phyloP scores from a whole-genome alignment of 305 asterid species.

The Fraxinus floribunda region DNA sequence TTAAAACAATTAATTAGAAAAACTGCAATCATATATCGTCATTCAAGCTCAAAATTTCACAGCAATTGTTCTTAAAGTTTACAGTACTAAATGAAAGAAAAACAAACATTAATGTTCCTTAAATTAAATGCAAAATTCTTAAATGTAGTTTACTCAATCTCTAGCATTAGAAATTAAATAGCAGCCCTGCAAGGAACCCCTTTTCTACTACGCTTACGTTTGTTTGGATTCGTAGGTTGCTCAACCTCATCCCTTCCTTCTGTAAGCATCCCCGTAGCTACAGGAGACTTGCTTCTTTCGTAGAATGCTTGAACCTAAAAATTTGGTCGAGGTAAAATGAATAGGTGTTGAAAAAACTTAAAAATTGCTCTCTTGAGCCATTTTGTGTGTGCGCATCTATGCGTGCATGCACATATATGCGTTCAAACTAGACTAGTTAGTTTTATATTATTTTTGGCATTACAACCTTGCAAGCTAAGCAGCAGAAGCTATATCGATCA shows the following conservation, averaged over 20 bases:
- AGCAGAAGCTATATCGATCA: conserved; percentile 25
- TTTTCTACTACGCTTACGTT: conserved; percentile 3
- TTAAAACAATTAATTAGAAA: not conserved
- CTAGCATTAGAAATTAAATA: not conserved
- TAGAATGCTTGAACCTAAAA: not conserved
- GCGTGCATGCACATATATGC: not conserved
- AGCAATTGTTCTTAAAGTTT: not conserved
- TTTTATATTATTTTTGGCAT: not conserved
- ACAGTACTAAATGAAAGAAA: not conserved
- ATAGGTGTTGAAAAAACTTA: not conserved
- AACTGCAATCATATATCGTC: not conserved
- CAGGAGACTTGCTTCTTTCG: not conserved
- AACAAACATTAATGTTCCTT: not conserved
- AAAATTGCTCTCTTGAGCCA: not conserved
- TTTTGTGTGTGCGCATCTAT: not conserved
- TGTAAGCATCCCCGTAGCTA: not conserved
- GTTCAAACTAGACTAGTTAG: not conserved
- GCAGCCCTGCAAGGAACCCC: conserved; percentile 1
- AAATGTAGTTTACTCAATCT: not conserved
- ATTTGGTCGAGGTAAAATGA: not conserved
- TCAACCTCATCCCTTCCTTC: not conserved
- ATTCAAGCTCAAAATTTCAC: not conserved
- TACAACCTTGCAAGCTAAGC: conserved; percentile 33
- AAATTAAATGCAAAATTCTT: not conserved
- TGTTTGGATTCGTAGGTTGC: not conserved